A percentile compares a stretch with the other conserved stretches of the same genome.
Evolutionary conservation across 805 yeast genomes (phyloP).

Genomic region (Scheffersomyces stipitis): DNA sequence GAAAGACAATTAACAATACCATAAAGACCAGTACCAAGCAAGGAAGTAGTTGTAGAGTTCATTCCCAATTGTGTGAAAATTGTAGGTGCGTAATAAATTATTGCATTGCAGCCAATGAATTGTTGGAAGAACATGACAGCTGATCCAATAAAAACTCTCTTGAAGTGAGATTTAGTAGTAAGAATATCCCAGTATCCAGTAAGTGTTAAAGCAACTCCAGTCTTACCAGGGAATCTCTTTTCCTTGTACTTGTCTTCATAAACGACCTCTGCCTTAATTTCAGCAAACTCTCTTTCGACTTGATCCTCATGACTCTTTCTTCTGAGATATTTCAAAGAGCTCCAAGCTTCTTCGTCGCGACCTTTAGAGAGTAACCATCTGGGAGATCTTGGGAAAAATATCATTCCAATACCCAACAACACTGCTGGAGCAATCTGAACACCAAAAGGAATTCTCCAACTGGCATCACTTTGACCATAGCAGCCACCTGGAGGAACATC

Average conservation of each 20-base stretch:
- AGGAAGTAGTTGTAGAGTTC: constrained; percentile 19
- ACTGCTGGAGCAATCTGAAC: neutral
- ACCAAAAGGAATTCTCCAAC: neutral
- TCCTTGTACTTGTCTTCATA: constrained; percentile 15
- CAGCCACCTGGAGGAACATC: neutral
- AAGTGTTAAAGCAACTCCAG: no score
- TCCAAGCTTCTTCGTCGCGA: constrained; percentile 21
- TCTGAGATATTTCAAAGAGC: constrained; percentile 16
- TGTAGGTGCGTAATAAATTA: constrained; percentile 35
- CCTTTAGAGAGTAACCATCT: constrained; percentile 24
- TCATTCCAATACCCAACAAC: constrained; percentile 5
- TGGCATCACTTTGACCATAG: neutral
- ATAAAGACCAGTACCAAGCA: constrained; percentile 28
- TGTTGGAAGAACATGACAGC: constrained; percentile 28
- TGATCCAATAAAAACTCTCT: constrained; percentile 24
- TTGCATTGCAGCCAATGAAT: constrained; percentile 32
- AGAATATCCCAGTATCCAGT: no score
- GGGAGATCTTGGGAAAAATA: constrained; percentile 24
- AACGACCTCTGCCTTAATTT: neutral
- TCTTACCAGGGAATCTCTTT: constrained; percentile 23
- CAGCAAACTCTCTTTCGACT: constrained; percentile 3
- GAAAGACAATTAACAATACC: constrained; percentile 32
- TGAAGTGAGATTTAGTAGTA: constrained; percentile 28
- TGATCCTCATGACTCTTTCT: no score
- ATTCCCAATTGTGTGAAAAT: constrained; percentile 29